Evolutionary conservation across 2,329 filamentous ascomycete genomes (phyloP).

Genomic region (Beauveria scarabaeidicola): DNA sequence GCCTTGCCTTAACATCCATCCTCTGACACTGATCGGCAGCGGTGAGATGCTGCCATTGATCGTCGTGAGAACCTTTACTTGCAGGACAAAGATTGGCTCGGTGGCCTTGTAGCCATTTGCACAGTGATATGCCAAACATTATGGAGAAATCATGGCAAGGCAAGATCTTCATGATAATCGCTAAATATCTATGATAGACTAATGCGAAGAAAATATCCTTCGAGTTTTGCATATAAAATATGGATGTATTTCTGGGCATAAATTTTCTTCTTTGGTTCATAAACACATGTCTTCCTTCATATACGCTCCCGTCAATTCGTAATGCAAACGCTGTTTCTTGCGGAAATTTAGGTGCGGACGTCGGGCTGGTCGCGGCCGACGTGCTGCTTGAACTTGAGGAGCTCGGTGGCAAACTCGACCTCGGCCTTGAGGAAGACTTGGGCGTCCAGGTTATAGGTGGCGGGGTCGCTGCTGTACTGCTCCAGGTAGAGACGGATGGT

Average conservation of each 20-base stretch:
- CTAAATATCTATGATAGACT: too few relatives aligned
- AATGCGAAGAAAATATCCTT: neutral
- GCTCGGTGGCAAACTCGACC: conserved; percentile 72
- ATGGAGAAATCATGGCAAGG: too few relatives aligned
- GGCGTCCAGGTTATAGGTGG: conserved; percentile 70
- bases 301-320: neutral
- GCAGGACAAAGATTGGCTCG: too few relatives aligned
- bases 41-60: too few relatives aligned
- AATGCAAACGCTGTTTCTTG: neutral
- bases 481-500: conserved; percentile 97
- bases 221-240: neutral
- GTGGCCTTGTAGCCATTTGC: too few relatives aligned
- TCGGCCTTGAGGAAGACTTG: conserved; percentile 92
- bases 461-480: conserved; percentile 79
- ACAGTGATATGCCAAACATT: too few relatives aligned
- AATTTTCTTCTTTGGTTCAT: neutral
- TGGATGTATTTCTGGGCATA: neutral
- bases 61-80: too few relatives aligned
- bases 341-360: conserved; percentile 70
- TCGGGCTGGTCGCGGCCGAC: conserved; percentile 88
- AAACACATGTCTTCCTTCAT: neutral
- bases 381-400: conserved; percentile 90
- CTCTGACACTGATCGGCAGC: too few relatives aligned
- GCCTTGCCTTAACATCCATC: too few relatives aligned
- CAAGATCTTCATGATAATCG: too few relatives aligned